Evolutionary conservation across 2,329 filamentous ascomycete species (phyloP), one percentile per base, ranked within the genome.

Genomic region (Ophiocordyceps camponoti-saundersi): DNA sequence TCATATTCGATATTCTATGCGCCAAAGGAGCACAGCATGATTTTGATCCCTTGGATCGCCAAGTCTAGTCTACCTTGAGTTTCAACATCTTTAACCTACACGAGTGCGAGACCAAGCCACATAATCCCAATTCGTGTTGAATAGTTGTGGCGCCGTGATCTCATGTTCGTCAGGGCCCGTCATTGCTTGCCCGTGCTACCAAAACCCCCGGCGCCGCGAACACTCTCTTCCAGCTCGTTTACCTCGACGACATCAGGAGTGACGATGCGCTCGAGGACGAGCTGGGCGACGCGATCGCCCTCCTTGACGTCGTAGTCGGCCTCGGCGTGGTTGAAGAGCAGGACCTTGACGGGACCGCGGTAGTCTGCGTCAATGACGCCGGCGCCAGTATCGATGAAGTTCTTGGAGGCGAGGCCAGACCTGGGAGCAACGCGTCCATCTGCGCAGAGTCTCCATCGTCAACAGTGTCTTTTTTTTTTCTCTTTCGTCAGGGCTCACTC

Each of bases 351-450:
- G 55, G 85, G 85, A 20, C 92, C 92, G 34, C 92, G 78, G 70
- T 98, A 98, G 66, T 98, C 92, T 32, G 90, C 89, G 64, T 98
- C 92, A 57, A 98, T 96, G 53, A 98, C 92, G 47, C 92, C 92
- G 0, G 92, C 92, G 51, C 93, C 88, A 0, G 85, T 92, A 64
- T 95, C 88, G 62, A 98, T 96, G 67, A 89, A 92, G 69, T 96
- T 80, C 70, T 98, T 98, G 50, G 80, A 73, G 2, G 90, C 90
- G 34, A 95, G 80, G 44, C 88, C 88, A n/a, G 85, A 92, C 53
- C 89, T 84, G 11, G 89, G 89, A 3, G 89, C 89, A 47, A 95
- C 79, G 48, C 89, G 82, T 54, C 90, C 90, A 61, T 96, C 86
- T 90, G 13, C 11, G 18, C 11, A 36, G n/a, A 12, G 43, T 16